phyloP scores from a whole-genome alignment of 2,329 filamentous ascomycete species.

The Scytalidium lignicola region DNA sequence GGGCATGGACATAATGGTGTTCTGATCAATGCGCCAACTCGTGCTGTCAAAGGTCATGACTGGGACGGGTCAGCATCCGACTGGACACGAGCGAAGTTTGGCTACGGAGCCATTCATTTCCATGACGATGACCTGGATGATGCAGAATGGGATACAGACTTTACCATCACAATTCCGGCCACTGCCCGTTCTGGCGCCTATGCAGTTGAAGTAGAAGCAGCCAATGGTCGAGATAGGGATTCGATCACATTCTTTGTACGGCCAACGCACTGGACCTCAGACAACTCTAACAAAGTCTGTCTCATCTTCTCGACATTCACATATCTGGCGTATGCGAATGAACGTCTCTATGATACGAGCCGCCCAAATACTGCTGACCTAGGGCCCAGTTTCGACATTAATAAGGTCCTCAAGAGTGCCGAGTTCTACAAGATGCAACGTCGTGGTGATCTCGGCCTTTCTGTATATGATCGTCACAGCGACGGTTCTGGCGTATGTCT shows the following conservation, averaged over 20 bases:
- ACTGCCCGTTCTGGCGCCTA: conserved; percentile 24
- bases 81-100: conserved; percentile 29
- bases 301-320: conserved; percentile 32
- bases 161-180: conserved; percentile 20
- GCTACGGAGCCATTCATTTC: conserved; percentile 34
- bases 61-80: conserved; percentile 27
- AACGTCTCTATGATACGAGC: conserved; percentile 29
- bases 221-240: conserved; percentile 16
- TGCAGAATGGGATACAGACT: conserved; percentile 30
- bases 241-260: conserved; percentile 30
- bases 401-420: conserved; percentile 9
- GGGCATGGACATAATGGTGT: conserved; percentile 19
- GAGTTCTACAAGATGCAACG: conserved; percentile 20
- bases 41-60: conserved; percentile 28
- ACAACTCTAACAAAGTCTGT: conserved; percentile 13
- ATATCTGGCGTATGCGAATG: conserved; percentile 34
- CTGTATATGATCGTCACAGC: conserved; percentile 32
- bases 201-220: conserved; percentile 23
- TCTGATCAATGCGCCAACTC: conserved; percentile 29
- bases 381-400: conserved; percentile 12
- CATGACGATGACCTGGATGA: conserved; percentile 35
- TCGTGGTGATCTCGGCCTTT: conserved; percentile 31
- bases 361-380: background rate
- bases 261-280: conserved; percentile 10
- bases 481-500: conserved; percentile 31